Evolutionary conservation across 73 alveolate genomes (phyloP).

Genomic region (Paramecium sonneborni): DNA sequence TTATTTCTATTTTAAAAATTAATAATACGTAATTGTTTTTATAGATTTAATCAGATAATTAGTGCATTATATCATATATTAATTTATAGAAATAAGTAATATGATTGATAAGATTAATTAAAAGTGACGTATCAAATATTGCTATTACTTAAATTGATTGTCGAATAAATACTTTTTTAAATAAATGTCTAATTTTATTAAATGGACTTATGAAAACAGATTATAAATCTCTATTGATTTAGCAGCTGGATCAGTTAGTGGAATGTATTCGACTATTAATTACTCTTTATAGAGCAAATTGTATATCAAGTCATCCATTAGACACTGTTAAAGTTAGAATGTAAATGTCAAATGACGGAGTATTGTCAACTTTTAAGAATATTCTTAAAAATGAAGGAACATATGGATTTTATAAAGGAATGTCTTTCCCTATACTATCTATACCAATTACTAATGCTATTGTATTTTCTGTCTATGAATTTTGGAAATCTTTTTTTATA

Average conservation of each 20-base stretch:
- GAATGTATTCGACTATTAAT: background rate
- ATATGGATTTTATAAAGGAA: constrained; percentile 68
- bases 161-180: background rate
- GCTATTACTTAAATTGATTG: constrained; percentile 2
- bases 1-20: background rate
- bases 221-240: background rate
- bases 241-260: constrained; percentile 38
- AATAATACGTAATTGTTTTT: background rate
- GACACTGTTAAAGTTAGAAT: constrained; percentile 66
- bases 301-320: constrained; percentile 64
- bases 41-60: background rate
- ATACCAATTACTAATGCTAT: constrained; percentile 72
- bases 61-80: background rate
- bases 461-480: constrained; percentile 71
- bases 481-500: constrained; percentile 48
- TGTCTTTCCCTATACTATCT: constrained; percentile 69
- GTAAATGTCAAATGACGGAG: constrained; percentile 52
- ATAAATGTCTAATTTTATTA: constrained; percentile 10
- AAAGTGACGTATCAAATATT: background rate
- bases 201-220: constrained; percentile 20
- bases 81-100: background rate
- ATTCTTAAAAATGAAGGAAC: constrained; percentile 46
- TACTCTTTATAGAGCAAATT: constrained; percentile 2
- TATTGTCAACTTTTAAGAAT: background rate
- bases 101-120: background rate